phyloP scores from a whole-genome alignment of 805 yeast species.

The Metschnikowia peoriensis region DNA sequence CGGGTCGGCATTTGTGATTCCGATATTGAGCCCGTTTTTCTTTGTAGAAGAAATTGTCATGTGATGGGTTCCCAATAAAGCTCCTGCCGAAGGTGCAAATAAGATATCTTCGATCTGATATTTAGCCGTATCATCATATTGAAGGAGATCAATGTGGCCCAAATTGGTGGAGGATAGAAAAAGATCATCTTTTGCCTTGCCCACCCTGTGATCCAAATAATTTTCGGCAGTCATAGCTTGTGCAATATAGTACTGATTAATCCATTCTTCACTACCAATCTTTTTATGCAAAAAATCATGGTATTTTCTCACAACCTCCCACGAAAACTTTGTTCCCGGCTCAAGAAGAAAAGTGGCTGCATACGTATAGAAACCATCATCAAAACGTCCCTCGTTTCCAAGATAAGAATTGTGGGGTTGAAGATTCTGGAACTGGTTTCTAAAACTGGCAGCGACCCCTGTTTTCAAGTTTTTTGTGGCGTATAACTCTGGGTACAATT shows the following conservation, averaged over 20 bases:
- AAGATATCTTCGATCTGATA: conserved; percentile 6
- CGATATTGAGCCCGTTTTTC: conserved; percentile 9
- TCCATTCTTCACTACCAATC: conserved; percentile 5
- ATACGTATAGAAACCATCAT: conserved; percentile 7
- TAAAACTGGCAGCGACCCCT: conserved; percentile 6
- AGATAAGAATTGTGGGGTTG: conserved; percentile 4
- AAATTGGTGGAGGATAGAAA: conserved; percentile 7
- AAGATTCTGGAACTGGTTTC: conserved; percentile 1
- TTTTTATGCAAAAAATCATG: conserved; percentile 4
- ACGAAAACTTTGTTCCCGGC: conserved; percentile 6
- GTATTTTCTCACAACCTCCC: conserved; percentile 7
- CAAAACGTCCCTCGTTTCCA: conserved; percentile 1
- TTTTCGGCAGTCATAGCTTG: conserved; percentile 7
- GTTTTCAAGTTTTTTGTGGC: conserved; percentile 2
- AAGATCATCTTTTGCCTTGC: conserved; percentile 2
- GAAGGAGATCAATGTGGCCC: conserved; percentile 6
- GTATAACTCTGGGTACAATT: conserved; percentile 3
- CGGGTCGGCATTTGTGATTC: conserved; percentile 1
- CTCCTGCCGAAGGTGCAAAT: conserved; percentile 9
- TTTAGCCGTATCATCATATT: conserved; percentile 3
- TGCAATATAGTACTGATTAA: conserved; percentile 7
- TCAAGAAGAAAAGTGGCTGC: conserved; percentile 4
- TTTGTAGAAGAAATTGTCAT: conserved; percentile 5
- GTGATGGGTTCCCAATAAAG: conserved; percentile 8
- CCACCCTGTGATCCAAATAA: not conserved